Base-by-base conservation (phyloP, 768 basidiomycete species). In the Dioszegia crocea region DNA sequence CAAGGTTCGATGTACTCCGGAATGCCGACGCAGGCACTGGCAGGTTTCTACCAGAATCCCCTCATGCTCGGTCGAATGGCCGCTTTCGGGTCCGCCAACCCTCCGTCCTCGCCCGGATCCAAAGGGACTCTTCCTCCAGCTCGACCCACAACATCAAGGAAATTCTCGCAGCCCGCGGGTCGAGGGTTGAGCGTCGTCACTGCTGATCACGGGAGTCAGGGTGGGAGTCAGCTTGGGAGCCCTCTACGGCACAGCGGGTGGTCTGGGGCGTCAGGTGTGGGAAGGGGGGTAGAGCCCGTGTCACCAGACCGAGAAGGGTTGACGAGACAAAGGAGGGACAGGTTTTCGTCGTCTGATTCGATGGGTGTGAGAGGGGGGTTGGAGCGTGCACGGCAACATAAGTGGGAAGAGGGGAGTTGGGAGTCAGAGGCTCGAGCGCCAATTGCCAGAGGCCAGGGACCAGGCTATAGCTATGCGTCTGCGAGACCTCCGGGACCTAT, bases 381-480 rank as follows among this genome's bases (percentile, higher is more conserved):
- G 33, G 33, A 27, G 45, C 26, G 45, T 11, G 17, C 12, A n/a
- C 33, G 21, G 14, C 30, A 11, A 50, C 9, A 33, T 26, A 23
- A 29, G 11, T 46, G 43, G 50, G 23, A 31, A 30, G 46, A 21
- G 14, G 41, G 50, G 10, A 53, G 41, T 27, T 62, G 61, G 60
- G 61, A 58, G 24, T 23, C 33, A 14, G 41, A 40, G 5, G 19
- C 56, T 3, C 55, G 61, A n/a, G 56, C 56, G 29, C 61, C 61
- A 8, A 52, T n/a, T n/a, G n/a, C n/a, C n/a, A n/a, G n/a, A n/a
- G n/a, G n/a, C n/a, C n/a, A n/a, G n/a, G 33, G 33, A 33, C 14
- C 33, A n/a, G 33, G 33, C 33, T 14, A 33, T 14, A 33, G 33
- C 33, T 29, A 23, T 17, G 24, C 31, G 3, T 26, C 21, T 24